These are phyloP conservation scores for Athelia sp. DNA, from an alignment of 1,284 basidiomycete species.

Conservation along the genomic window DNA sequence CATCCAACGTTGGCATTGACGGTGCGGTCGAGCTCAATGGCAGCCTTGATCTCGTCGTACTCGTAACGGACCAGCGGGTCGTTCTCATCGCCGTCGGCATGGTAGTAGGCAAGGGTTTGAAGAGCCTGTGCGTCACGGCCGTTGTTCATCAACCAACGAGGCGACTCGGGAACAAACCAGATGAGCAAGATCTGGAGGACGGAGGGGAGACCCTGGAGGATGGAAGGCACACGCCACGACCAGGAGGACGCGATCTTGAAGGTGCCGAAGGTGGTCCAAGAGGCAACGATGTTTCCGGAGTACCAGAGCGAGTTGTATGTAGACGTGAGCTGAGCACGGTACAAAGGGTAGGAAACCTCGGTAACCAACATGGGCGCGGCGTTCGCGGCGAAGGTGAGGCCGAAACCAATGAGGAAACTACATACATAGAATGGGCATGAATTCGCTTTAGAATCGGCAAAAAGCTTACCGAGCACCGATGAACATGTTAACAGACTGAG, in stretches of 20 bases:
- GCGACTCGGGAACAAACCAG: slow-evolving; percentile 65
- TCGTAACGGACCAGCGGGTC: slow-evolving; percentile 72
- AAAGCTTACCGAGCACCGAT: slow-evolving; percentile 59
- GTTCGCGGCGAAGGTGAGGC: slow-evolving; percentile 68
- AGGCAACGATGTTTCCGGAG: slow-evolving; percentile 68
- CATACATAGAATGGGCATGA: neutral
- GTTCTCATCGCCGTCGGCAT: slow-evolving; percentile 66
- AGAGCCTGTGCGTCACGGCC: slow-evolving; percentile 59
- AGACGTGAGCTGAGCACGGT: slow-evolving; percentile 69
- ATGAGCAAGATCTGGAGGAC: slow-evolving; percentile 58
- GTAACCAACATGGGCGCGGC: slow-evolving; percentile 68
- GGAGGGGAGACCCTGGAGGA: slow-evolving; percentile 61
- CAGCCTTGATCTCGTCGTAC: slow-evolving; percentile 74
- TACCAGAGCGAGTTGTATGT: slow-evolving; percentile 81
- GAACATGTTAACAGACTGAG: slow-evolving; percentile 75
- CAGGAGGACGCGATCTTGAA: slow-evolving; percentile 60
- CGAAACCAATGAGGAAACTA: slow-evolving; percentile 76
- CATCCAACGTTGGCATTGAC: slow-evolving; percentile 48
- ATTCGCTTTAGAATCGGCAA: slow-evolving; percentile 5
- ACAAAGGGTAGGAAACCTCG: slow-evolving; percentile 69
- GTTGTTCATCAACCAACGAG: slow-evolving; percentile 66
- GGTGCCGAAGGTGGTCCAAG: slow-evolving; percentile 74
- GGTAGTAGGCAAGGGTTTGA: slow-evolving; percentile 64
- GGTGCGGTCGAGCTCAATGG: slow-evolving; percentile 58
- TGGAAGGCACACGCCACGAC: slow-evolving; percentile 73